Evolutionary conservation across 176 grass and related monocot species (phyloP).

Genomic region (Carex scoparia): DNA sequence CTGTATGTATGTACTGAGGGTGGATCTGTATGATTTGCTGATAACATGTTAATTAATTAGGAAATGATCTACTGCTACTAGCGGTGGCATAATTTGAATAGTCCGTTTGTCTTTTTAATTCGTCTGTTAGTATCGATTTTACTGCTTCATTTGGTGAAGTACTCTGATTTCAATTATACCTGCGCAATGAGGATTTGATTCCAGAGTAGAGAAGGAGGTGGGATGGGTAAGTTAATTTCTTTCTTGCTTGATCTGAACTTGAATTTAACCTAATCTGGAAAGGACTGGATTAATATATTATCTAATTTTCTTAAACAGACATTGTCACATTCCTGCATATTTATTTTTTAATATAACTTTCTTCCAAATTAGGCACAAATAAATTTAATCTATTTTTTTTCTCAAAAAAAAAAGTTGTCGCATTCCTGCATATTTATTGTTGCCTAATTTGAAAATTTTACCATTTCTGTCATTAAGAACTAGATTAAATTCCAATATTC

Average conservation of each 20-base stretch:
- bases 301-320: no score
- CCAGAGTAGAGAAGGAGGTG: not conserved
- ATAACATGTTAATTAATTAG: not conserved
- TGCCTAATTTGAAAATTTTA: not conserved
- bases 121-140: not conserved
- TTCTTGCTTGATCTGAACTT: not conserved
- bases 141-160: not conserved
- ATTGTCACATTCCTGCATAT: not conserved
- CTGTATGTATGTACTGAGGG: not conserved
- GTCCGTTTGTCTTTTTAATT: not conserved
- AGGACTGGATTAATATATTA: no score
- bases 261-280: not conserved
- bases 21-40: slow-evolving; percentile 11
- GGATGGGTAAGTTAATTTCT: not conserved
- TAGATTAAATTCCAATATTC: not conserved
- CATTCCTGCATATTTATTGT: not conserved
- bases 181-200: not conserved
- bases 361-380: no score
- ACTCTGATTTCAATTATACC: not conserved
- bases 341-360: not conserved
- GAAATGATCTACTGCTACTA: not conserved
- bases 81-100: not conserved
- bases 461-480: not conserved
- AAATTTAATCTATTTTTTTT: no score
- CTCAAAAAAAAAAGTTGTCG: no score